phyloP scores from a whole-genome alignment of 2,329 filamentous ascomycete species.

The Trichoderma pleuroti region DNA sequence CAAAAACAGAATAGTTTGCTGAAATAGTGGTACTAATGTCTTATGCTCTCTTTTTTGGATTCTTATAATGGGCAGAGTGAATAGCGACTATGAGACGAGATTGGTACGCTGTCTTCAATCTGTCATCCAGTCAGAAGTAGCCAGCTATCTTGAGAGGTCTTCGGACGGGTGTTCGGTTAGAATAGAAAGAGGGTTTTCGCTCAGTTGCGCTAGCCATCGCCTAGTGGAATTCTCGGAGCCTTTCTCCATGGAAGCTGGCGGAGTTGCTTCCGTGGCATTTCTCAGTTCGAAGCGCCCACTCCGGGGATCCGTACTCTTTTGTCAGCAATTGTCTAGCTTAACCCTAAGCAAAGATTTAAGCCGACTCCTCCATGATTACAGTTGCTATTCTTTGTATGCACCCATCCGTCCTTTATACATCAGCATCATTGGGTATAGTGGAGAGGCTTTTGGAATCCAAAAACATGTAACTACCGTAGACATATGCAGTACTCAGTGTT shows the following conservation, averaged over 20 bases:
- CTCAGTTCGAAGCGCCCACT: neutral
- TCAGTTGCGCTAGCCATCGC: neutral
- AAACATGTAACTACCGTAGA: neutral
- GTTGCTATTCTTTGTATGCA: neutral
- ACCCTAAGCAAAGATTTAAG: no score
- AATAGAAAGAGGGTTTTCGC: neutral
- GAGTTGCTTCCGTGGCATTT: neutral
- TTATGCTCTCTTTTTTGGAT: neutral
- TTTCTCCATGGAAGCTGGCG: neutral
- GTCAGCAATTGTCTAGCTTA: neutral
- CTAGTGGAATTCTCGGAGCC: neutral
- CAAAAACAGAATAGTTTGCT: neutral
- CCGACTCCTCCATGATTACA: neutral
- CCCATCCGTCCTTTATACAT: neutral
- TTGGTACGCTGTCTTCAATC: neutral
- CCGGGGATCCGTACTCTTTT: neutral
- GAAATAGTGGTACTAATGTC: neutral
- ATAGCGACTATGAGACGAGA: neutral
- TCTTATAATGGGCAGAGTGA: neutral
- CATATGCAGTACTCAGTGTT: neutral
- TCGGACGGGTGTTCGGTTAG: neutral
- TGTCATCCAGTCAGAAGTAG: neutral
- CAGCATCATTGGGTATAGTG: neutral
- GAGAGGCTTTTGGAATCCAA: neutral
- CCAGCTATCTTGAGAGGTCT: neutral